Percentiles rank a stretch among this genome's conserved stretches.
Evolutionary conservation across 306 rosid genomes (phyloP).

Genomic region (Cajanus cajan): DNA sequence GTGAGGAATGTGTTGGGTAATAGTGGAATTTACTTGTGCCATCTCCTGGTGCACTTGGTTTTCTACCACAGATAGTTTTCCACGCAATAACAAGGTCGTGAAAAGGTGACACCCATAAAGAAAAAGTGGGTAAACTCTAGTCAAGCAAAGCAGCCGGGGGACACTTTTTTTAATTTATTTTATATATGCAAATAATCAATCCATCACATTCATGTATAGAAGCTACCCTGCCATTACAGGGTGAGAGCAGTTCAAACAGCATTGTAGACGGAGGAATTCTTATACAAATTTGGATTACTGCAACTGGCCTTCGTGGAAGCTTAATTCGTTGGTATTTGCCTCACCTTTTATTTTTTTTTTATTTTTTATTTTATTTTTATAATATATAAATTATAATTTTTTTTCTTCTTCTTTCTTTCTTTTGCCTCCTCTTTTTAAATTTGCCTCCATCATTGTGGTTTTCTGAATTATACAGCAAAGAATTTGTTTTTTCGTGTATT

Average conservation of each 20-base stretch:
- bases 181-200: constrained; percentile 60
- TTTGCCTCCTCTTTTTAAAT: not conserved
- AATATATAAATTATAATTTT: not conserved
- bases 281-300: constrained; percentile 55
- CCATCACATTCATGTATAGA: constrained; percentile 70
- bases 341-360: too few relatives aligned
- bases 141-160: constrained; percentile 43
- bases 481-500: constrained; percentile 17
- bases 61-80: constrained; percentile 45
- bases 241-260: constrained; percentile 62
- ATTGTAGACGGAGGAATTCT: constrained; percentile 57
- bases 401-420: too few relatives aligned
- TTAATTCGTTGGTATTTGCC: constrained; percentile 38
- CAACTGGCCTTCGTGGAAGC: constrained; percentile 46
- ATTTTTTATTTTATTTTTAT: constrained; percentile 1
- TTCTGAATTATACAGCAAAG: constrained; percentile 16
- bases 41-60: constrained; percentile 48
- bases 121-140: constrained; percentile 38
- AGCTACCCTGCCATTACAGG: constrained; percentile 85
- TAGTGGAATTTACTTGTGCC: constrained; percentile 37
- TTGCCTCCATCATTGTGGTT: constrained; percentile 11
- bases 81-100: constrained; percentile 17
- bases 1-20: constrained; percentile 42
- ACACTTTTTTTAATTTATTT: constrained; percentile 43
- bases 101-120: constrained; percentile 34